These are phyloP conservation scores for Umbelopsis isabellina DNA, from an alignment of 192 early-diverging fungal species.

Conservation along the genomic window DNA sequence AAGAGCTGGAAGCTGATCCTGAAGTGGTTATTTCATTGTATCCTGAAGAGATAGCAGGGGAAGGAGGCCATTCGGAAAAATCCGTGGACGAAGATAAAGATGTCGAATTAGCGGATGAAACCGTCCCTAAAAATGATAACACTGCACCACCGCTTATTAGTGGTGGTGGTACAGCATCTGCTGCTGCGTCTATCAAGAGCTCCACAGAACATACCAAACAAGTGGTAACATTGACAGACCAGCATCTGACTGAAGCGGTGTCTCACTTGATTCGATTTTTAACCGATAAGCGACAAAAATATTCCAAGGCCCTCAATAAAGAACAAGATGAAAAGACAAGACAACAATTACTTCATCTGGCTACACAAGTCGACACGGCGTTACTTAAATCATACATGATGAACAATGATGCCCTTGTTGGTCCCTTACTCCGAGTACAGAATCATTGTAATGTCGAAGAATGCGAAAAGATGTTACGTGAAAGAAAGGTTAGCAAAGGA, in stretches of 20 bases:
- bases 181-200: conserved; percentile 23
- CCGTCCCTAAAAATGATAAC: conserved; percentile 17
- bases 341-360: conserved; percentile 48
- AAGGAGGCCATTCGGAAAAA: conserved; percentile 38
- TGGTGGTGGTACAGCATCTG: conserved; percentile 16
- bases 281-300: conserved; percentile 80
- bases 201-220: conserved; percentile 7
- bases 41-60: conserved; percentile 69
- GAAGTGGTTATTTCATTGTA: conserved; percentile 71
- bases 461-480: conserved; percentile 77
- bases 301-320: conserved; percentile 56
- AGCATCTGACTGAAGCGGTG: conserved; percentile 61
- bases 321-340: conserved; percentile 42
- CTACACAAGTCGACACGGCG: conserved; percentile 85
- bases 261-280: conserved; percentile 84
- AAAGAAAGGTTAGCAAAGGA: conserved; percentile 59
- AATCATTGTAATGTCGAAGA: conserved; percentile 90
- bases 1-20: conserved; percentile 66
- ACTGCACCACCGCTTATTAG: neutral
- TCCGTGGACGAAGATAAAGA: conserved; percentile 27
- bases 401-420: conserved; percentile 84
- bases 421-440: conserved; percentile 85
- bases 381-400: conserved; percentile 89
- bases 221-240: conserved; percentile 37
- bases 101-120: conserved; percentile 11